Evolutionary conservation across 2,329 filamentous ascomycete genomes (phyloP).

Genomic region (Leptosphaerulina australis): DNA sequence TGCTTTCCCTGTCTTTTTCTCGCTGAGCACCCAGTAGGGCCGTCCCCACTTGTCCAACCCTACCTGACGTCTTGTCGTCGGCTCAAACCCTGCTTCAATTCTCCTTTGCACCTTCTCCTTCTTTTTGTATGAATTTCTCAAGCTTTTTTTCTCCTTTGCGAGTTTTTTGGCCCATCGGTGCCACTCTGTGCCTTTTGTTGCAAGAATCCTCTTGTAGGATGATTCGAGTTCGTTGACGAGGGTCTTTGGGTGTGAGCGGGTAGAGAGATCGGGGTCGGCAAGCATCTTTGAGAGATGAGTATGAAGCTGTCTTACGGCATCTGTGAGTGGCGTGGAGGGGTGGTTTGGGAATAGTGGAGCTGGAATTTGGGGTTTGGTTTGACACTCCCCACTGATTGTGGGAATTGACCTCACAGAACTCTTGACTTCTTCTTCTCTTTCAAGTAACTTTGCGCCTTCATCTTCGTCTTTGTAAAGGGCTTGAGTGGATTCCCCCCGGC

Average conservation of each 20-base stretch:
- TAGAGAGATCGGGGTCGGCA: slow-evolving; percentile 3
- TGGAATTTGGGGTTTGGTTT: too few relatives aligned
- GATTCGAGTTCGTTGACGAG: neutral
- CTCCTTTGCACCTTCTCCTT: neutral
- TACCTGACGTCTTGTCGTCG: neutral
- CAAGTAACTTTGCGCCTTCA: too few relatives aligned
- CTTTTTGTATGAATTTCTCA: neutral
- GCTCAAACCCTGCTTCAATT: neutral
- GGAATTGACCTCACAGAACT: too few relatives aligned
- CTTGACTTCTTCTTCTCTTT: too few relatives aligned
- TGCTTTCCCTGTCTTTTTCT: neutral
- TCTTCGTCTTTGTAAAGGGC: slow-evolving; percentile 15
- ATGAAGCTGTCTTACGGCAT: slow-evolving; percentile 2
- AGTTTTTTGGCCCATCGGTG: slow-evolving; percentile 9
- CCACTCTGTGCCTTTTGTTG: slow-evolving; percentile 8
- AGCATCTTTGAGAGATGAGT: slow-evolving; percentile 1
- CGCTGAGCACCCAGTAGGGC: neutral
- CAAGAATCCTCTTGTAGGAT: neutral
- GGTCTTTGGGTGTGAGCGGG: neutral
- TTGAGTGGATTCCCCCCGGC: slow-evolving; percentile 12
- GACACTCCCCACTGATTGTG: too few relatives aligned
- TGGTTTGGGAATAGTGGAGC: too few relatives aligned
- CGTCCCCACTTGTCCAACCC: neutral
- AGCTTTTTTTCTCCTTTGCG: neutral
- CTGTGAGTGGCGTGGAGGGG: slow-evolving; percentile 4